Conservation (phyloP, 148 eudicot genomes). For the Vaccinium myrtillus region DNA sequence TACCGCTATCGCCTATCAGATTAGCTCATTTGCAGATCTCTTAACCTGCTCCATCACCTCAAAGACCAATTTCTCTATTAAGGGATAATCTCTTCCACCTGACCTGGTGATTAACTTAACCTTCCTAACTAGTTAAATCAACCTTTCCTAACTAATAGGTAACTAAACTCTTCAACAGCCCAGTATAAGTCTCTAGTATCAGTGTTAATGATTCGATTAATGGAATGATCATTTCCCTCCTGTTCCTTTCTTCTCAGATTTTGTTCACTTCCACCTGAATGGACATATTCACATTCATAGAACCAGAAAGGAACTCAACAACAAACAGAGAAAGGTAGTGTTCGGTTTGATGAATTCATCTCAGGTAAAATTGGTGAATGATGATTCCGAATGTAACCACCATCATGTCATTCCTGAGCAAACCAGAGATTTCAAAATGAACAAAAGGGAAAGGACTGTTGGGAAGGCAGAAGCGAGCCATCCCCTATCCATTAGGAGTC, state of each 20-base stretch:
- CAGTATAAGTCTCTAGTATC: neutral
- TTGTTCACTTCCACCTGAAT: neutral
- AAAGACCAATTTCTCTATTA: neutral
- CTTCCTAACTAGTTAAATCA: no score
- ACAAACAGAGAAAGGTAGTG: neutral
- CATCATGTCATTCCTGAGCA: neutral
- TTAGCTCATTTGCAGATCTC: neutral
- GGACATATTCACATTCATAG: neutral
- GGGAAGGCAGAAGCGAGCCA: no score
- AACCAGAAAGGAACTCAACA: slow-evolving; percentile 5
- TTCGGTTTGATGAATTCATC: neutral
- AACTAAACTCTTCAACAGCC: no score
- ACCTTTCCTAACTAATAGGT: no score
- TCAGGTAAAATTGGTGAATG: neutral
- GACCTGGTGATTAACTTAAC: no score
- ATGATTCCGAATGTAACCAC: neutral
- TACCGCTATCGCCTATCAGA: neutral
- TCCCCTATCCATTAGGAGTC: no score
- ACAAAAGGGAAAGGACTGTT: neutral
- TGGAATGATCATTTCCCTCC: neutral
- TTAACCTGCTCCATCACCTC: neutral
- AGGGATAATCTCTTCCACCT: neutral
- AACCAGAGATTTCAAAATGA: neutral
- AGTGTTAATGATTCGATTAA: neutral
- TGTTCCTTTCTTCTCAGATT: neutral